Percentiles rank a stretch among this genome's conserved stretches.
These are phyloP conservation scores for Aciculosporium take DNA, from an alignment of 2,329 filamentous ascomycete genomes.

Conservation along the genomic window DNA sequence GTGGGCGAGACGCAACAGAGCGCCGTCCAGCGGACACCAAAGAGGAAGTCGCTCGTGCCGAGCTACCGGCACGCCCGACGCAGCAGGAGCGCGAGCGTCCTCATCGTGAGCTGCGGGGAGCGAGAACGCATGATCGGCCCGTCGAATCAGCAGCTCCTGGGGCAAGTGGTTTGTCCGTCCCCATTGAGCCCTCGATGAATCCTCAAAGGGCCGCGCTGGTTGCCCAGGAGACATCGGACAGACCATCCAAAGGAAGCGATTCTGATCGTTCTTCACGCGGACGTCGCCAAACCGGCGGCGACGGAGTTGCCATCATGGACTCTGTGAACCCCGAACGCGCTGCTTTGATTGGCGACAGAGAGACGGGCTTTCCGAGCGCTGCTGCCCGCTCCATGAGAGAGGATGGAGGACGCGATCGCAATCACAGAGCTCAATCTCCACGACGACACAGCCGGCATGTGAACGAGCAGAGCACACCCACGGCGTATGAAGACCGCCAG, in stretches of 20 bases:
- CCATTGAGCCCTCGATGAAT: slow-evolving; percentile 36
- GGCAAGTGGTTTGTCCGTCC: slow-evolving; percentile 12
- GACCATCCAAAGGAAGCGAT: slow-evolving; percentile 14
- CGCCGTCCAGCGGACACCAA: slow-evolving; percentile 26
- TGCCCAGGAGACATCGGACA: slow-evolving; percentile 19
- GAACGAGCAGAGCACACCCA: slow-evolving; percentile 17
- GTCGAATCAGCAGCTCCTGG: slow-evolving; percentile 17
- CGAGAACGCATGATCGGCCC: slow-evolving; percentile 15
- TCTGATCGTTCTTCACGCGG: slow-evolving; percentile 16
- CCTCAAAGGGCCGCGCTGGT: slow-evolving; percentile 40
- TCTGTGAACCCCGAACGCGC: slow-evolving; percentile 35
- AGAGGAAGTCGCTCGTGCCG: slow-evolving; percentile 13
- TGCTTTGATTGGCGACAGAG: slow-evolving; percentile 27
- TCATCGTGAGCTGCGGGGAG: slow-evolving; percentile 16
- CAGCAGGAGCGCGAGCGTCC: slow-evolving; percentile 29
- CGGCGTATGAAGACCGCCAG: slow-evolving; percentile 34
- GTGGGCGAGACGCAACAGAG: slow-evolving; percentile 30
- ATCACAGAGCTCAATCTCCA: slow-evolving; percentile 32
- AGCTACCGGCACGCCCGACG: slow-evolving; percentile 22
- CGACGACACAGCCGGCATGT: slow-evolving; percentile 23
- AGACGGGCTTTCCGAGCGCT: slow-evolving; percentile 16
- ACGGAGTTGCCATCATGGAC: slow-evolving; percentile 17
- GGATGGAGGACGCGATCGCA: slow-evolving; percentile 28
- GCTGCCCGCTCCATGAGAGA: slow-evolving; percentile 27
- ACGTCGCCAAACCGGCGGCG: slow-evolving; percentile 13